Conservation (phyloP, 352 stramenopile genomes). For the Globisporangium radiosum region DNA sequence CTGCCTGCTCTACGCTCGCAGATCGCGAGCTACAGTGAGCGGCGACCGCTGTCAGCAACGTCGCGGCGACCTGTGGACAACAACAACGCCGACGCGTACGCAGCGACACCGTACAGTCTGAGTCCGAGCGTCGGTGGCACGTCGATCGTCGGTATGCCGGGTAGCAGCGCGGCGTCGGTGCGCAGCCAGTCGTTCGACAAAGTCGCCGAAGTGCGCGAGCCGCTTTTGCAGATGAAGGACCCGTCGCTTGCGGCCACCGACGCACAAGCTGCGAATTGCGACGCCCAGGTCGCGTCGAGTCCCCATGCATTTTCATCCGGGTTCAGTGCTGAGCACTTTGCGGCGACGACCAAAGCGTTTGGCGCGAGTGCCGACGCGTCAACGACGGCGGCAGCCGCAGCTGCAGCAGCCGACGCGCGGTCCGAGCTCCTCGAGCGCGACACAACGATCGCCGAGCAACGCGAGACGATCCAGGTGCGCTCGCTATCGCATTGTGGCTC, state of each 20-base stretch:
- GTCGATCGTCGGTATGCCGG: background rate
- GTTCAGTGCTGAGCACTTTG: conserved; percentile 13
- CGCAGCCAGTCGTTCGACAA: conserved; percentile 23
- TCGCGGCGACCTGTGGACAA: conserved; percentile 14
- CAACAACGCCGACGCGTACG: conserved; percentile 26
- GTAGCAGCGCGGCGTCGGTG: background rate
- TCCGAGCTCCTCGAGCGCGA: conserved; percentile 62
- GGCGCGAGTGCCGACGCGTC: background rate
- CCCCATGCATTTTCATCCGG: background rate
- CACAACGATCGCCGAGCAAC: conserved; percentile 78
- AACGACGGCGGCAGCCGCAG: conserved; percentile 6
- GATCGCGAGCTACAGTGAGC: conserved; percentile 77
- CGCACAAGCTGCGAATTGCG: background rate
- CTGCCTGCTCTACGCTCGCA: conserved; percentile 14
- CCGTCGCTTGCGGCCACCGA: conserved; percentile 8
- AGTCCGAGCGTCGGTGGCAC: background rate
- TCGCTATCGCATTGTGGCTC: no score
- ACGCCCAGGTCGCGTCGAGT: conserved; percentile 1
- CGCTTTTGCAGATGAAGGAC: conserved; percentile 18
- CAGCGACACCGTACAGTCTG: conserved; percentile 1
- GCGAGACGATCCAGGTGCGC: conserved; percentile 78
- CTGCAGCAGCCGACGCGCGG: conserved; percentile 9
- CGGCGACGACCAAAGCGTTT: conserved; percentile 5
- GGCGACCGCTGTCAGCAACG: conserved; percentile 27
- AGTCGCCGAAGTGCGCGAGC: conserved; percentile 29